Evolutionary conservation across 2,329 filamentous ascomycete species (phyloP).

Genomic region (Sporothrix pallida): DNA sequence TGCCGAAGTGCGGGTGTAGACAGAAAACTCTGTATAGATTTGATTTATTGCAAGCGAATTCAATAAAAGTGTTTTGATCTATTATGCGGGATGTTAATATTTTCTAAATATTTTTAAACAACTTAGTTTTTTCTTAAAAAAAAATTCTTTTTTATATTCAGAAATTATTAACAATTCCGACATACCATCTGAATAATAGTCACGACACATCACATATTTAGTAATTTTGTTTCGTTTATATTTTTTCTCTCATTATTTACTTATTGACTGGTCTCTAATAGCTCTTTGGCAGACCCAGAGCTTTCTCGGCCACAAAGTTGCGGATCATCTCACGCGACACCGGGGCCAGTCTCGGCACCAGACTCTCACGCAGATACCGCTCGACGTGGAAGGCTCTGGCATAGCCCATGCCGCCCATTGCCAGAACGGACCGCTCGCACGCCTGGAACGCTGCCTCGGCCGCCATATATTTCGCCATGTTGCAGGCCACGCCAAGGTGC

Average conservation of each 20-base stretch:
- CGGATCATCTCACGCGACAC: constrained; percentile 76
- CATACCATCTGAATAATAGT: not conserved
- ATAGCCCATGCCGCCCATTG: constrained; percentile 69
- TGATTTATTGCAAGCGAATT: not conserved
- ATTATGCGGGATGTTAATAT: not conserved
- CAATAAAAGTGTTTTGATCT: constrained; percentile 28
- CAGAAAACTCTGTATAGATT: not conserved
- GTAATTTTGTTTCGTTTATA: not conserved
- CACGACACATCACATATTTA: too few species aligned
- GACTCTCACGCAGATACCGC: constrained; percentile 67
- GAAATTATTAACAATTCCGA: not conserved
- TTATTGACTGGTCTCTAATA: constrained; percentile 53
- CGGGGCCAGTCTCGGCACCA: constrained; percentile 68
- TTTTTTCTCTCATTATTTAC: not conserved
- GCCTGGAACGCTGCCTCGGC: constrained; percentile 68
- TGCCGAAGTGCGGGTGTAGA: constrained; percentile 51
- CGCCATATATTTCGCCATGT: constrained; percentile 74
- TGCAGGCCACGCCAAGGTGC: constrained; percentile 68
- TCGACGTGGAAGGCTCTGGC: constrained; percentile 70
- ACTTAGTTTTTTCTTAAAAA: not conserved
- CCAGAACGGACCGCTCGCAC: constrained; percentile 65
- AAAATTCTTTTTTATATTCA: not conserved
- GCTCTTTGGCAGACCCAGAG: constrained; percentile 68
- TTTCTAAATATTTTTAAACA: not conserved
- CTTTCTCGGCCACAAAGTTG: constrained; percentile 74